Evolutionary conservation across 73 alveolate genomes (phyloP).

Genomic region (Blepharisma japonicum): DNA sequence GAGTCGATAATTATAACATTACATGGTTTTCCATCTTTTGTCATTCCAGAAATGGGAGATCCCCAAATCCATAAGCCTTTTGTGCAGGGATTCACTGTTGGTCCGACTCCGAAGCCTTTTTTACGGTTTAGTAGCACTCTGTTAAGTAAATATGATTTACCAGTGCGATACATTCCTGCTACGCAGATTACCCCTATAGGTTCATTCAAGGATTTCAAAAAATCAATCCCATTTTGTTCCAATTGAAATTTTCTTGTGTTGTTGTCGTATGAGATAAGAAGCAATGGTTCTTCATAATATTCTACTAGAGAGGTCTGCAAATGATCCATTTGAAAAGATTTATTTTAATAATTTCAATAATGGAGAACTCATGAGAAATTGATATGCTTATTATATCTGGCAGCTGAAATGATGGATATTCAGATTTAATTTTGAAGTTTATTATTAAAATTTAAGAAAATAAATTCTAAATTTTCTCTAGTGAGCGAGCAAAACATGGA

Average conservation of each 20-base stretch:
- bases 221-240: constrained; percentile 73
- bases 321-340: too few species aligned
- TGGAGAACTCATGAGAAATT: too few species aligned
- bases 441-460: too few species aligned
- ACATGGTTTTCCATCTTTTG: constrained; percentile 46
- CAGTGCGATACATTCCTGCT: constrained; percentile 98
- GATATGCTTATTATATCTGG: too few species aligned
- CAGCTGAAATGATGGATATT: too few species aligned
- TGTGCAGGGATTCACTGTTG: constrained; percentile 86
- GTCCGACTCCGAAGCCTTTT: constrained; percentile 84
- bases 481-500: too few species aligned
- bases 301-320: too few species aligned
- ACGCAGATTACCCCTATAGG: constrained; percentile 94
- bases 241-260: constrained; percentile 40
- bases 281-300: too few species aligned
- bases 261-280: too few species aligned
- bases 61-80: constrained; percentile 99
- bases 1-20: constrained; percentile 76
- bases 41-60: constrained; percentile 66
- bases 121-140: constrained; percentile 77
- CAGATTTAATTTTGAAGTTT: too few species aligned
- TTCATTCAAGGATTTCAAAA: constrained; percentile 61
- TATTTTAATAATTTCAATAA: too few species aligned
- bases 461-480: too few species aligned
- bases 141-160: constrained; percentile 88